Evolutionary conservation across 2,329 filamentous ascomycete genomes (phyloP).

Genomic region (Fusarium annulatum): DNA sequence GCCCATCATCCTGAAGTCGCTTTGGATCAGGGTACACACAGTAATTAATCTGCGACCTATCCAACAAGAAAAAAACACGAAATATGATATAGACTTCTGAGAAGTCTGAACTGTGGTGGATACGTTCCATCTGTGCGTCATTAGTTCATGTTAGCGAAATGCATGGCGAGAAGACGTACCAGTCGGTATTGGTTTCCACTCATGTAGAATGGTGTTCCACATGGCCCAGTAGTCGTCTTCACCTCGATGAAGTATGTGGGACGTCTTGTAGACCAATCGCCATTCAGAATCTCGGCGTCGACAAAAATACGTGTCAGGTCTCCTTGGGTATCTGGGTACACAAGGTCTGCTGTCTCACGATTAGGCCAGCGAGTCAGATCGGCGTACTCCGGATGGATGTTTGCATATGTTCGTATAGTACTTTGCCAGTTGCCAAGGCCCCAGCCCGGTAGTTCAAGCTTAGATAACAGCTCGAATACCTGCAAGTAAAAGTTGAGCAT

Average conservation of each 20-base stretch:
- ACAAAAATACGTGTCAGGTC: slow-evolving; percentile 21
- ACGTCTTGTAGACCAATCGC: slow-evolving; percentile 24
- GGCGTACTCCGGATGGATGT: slow-evolving; percentile 15
- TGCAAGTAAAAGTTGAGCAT: too few relatives aligned
- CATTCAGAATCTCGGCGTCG: slow-evolving; percentile 15
- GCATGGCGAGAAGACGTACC: neutral
- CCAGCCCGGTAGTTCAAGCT: slow-evolving; percentile 22
- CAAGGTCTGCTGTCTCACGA: slow-evolving; percentile 26
- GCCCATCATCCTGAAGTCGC: neutral
- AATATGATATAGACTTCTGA: slow-evolving; percentile 6
- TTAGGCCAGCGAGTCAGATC: slow-evolving; percentile 4
- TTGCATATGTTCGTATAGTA: slow-evolving; percentile 17
- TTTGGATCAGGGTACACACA: neutral
- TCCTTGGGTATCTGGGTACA: slow-evolving; percentile 22
- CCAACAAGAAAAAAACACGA: neutral
- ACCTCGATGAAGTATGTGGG: slow-evolving; percentile 62
- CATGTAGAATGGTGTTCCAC: slow-evolving; percentile 19
- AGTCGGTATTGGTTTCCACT: slow-evolving; percentile 2
- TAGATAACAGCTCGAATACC: slow-evolving; percentile 33
- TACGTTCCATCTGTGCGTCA: neutral
- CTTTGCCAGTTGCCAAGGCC: slow-evolving; percentile 28
- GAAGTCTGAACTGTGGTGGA: neutral
- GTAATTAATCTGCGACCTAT: neutral
- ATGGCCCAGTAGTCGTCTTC: slow-evolving; percentile 57
- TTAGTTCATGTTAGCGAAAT: rapidly evolving